Conservation (phyloP, 2,329 filamentous ascomycete genomes). For the Fusarium coffeatum region DNA sequence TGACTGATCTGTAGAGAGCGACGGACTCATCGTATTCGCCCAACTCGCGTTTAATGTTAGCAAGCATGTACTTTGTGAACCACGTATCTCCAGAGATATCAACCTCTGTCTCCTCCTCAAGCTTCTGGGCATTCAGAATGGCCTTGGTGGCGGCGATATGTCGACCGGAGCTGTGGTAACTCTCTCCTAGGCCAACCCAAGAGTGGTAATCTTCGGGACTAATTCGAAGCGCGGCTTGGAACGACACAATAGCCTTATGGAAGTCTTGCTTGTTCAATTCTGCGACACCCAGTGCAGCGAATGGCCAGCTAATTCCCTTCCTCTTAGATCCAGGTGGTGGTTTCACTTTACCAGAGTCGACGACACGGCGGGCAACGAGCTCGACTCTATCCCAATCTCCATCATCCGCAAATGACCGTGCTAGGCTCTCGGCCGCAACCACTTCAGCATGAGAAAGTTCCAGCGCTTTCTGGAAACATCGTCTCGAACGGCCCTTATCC, state of each 20-base stretch:
- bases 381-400: constrained; percentile 98
- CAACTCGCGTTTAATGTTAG: constrained; percentile 91
- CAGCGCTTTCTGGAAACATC: constrained; percentile 96
- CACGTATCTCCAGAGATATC: constrained; percentile 76
- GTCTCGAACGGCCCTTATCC: constrained; percentile 86
- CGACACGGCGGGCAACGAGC: constrained; percentile 86
- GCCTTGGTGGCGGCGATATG: constrained; percentile 95
- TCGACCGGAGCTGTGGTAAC: constrained; percentile 92
- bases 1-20: constrained; percentile 77
- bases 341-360: constrained; percentile 93
- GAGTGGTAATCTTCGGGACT: constrained; percentile 90
- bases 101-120: constrained; percentile 70
- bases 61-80: constrained; percentile 97
- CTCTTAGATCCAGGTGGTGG: constrained; percentile 93
- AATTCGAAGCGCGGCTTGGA: constrained; percentile 88
- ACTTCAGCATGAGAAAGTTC: constrained; percentile 91
- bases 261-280: constrained; percentile 96
- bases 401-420: constrained; percentile 85
- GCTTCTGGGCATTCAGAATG: constrained; percentile 83
- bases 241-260: constrained; percentile 87
- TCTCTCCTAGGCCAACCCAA: constrained; percentile 96
- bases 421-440: constrained; percentile 86
- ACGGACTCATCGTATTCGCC: constrained; percentile 91
- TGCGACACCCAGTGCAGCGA: constrained; percentile 90
- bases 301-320: constrained; percentile 95